Evolutionary conservation across 73 alveolate species (phyloP).

Genomic region (Effrenium voratum): DNA sequence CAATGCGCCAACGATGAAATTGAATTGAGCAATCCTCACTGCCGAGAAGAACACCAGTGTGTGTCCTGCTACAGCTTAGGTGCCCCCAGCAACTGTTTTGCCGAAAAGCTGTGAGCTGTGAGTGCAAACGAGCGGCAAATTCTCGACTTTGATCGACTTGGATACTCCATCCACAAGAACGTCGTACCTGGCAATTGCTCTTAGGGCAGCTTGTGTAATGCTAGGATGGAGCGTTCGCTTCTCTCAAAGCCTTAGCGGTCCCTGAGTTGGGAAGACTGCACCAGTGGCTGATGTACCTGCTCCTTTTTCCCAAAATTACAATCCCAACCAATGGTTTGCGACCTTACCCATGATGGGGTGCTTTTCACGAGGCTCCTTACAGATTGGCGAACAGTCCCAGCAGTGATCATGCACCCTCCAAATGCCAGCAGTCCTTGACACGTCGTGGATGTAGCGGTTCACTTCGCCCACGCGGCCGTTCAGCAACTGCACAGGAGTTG

Average conservation of each 20-base stretch:
- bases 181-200: too few relatives aligned
- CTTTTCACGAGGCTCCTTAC: background rate
- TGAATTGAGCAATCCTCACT: too few relatives aligned
- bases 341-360: background rate
- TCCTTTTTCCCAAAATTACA: background rate
- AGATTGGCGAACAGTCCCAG: background rate
- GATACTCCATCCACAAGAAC: conserved; percentile 85
- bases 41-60: too few relatives aligned
- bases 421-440: conserved; percentile 19
- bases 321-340: background rate
- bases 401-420: background rate
- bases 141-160: conserved; percentile 72
- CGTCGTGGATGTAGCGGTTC: conserved; percentile 83
- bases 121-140: conserved; percentile 41
- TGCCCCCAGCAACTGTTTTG: too few relatives aligned
- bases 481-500: conserved; percentile 9
- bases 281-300: background rate
- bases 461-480: conserved; percentile 79
- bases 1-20: too few relatives aligned
- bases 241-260: too few relatives aligned
- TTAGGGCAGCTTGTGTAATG: too few relatives aligned
- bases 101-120: too few relatives aligned
- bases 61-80: too few relatives aligned
- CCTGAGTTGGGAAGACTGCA: background rate
- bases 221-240: too few relatives aligned